A percentile compares a stretch with the other conserved stretches of the same genome.
phyloP scores from a whole-genome alignment of 164 flowering plant genomes.

The Nymphaea thermarum region DNA sequence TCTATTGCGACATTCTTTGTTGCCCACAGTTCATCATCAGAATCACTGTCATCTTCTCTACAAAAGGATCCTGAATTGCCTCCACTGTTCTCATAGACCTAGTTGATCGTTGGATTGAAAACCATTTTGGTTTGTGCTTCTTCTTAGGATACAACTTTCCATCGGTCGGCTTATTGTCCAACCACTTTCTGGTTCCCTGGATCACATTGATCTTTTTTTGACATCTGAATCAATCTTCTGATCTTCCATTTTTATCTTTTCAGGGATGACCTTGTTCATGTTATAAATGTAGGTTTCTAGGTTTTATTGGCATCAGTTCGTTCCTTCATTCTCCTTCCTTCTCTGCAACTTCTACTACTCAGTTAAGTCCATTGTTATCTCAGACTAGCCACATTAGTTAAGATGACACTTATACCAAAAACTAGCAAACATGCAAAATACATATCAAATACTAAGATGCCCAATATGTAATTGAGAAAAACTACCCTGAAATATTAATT shows the following conservation, averaged over 20 bases:
- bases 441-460: no score
- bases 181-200: conserved; percentile 80
- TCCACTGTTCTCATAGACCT: conserved; percentile 73
- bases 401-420: no score
- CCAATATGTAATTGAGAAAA: no score
- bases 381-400: no score
- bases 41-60: conserved; percentile 36
- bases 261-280: conserved; percentile 73
- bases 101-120: conserved; percentile 73
- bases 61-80: conserved; percentile 44
- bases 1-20: neutral
- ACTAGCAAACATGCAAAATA: no score
- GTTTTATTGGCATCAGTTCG: conserved; percentile 77
- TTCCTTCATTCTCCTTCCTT: conserved; percentile 87
- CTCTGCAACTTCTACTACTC: conserved; percentile 77
- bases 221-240: conserved; percentile 73
- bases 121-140: conserved; percentile 75
- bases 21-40: conserved; percentile 58
- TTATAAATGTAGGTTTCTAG: conserved; percentile 70
- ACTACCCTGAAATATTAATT: no score
- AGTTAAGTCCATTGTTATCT: no score
- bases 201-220: conserved; percentile 67
- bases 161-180: conserved; percentile 73
- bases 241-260: conserved; percentile 73
- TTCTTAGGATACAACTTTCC: conserved; percentile 81